Percentiles rank a stretch among this genome's conserved stretches.
These are phyloP conservation scores for Pyrenophora tritici-repentis DNA, from an alignment of 2,329 filamentous ascomycete genomes.

Conservation along the genomic window DNA sequence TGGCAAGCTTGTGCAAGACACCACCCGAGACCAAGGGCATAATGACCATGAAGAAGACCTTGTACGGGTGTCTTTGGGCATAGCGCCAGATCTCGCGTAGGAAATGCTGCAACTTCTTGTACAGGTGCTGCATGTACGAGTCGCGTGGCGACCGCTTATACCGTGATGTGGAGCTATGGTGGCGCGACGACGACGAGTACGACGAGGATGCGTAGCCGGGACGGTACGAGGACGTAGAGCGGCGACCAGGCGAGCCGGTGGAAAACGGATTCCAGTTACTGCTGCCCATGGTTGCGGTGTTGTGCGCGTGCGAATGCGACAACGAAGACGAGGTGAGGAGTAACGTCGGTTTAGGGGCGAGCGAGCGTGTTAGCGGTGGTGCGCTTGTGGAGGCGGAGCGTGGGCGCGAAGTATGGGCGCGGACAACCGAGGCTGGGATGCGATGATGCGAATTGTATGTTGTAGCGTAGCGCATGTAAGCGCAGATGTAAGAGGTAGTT, in stretches of 20 bases:
- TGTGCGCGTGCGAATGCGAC: background rate
- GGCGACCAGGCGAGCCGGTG: slow-evolving; percentile 23
- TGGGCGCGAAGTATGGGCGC: slow-evolving; percentile 9
- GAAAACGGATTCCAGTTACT: slow-evolving; percentile 40
- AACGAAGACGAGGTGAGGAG: slow-evolving; percentile 5
- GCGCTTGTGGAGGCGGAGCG: slow-evolving; percentile 2
- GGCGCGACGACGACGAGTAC: slow-evolving; percentile 33
- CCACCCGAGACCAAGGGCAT: slow-evolving; percentile 87
- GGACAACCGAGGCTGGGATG: slow-evolving; percentile 18
- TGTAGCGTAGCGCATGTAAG: slow-evolving; percentile 25
- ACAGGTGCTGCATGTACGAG: slow-evolving; percentile 74
- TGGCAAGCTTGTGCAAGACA: slow-evolving; percentile 75
- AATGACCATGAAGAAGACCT: slow-evolving; percentile 87
- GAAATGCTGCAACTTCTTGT: slow-evolving; percentile 77
- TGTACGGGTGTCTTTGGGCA: slow-evolving; percentile 80
- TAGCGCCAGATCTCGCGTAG: slow-evolving; percentile 81
- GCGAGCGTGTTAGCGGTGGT: slow-evolving; percentile 9
- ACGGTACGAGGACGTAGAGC: slow-evolving; percentile 33
- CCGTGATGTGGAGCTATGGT: slow-evolving; percentile 67
- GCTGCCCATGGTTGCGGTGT: slow-evolving; percentile 34
- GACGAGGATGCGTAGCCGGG: slow-evolving; percentile 39
- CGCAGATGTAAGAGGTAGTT: background rate
- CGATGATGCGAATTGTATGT: slow-evolving; percentile 21
- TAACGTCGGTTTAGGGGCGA: slow-evolving; percentile 17
- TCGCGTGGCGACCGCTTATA: slow-evolving; percentile 77